Evolutionary conservation across 1,284 basidiomycete species (phyloP), one percentile per base, ranked within the genome.

Genomic region (Amylostereum chailletii): DNA sequence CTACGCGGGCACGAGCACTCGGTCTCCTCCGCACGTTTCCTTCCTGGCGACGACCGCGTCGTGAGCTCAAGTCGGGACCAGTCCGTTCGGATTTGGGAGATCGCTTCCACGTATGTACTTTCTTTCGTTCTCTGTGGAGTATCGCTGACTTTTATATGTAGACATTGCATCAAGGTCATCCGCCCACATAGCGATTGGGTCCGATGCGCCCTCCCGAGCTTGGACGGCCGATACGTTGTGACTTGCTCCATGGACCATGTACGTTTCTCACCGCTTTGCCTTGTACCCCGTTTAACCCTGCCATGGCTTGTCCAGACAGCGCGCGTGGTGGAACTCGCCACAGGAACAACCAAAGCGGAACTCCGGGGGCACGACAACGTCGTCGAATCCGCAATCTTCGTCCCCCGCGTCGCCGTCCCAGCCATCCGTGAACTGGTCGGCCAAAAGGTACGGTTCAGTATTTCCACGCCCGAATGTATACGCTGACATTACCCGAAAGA

Each of bases 1-100:
- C 65, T 90, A 41, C 76, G 83, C 53, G 86, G 86, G 0, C 87
- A 90, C 60, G 86, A 90, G 55, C 86, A 90, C 63, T 79, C 81
- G 29, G 77, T 88, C 7, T 84, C 81, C 1, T 77, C 75, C 8
- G 84, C 81, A 3, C 70, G 78, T n/a, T 90, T 89, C 60, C 66
- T 88, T 53, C 84, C 83, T 0, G 79, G 81, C 2, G 86, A 86
- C 54, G 79, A 79, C 53, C 73, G 72, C 45, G 71, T 90, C 54
- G 74, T 86, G 30, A 83, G 79, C 45, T 82, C 85, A 1, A 85
- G 83, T 60, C 70, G 86, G 53, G 86, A 90, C 60, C 75, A 78
- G 60, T 82, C 82, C 0, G 80, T 90, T 52, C 72, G 79, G 51
- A 71, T 90, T 45, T 90, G 84, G 81, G 83, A 89, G 56, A 74